Evolutionary conservation across 306 rosid species (phyloP).

Genomic region (Vigna angularis): DNA sequence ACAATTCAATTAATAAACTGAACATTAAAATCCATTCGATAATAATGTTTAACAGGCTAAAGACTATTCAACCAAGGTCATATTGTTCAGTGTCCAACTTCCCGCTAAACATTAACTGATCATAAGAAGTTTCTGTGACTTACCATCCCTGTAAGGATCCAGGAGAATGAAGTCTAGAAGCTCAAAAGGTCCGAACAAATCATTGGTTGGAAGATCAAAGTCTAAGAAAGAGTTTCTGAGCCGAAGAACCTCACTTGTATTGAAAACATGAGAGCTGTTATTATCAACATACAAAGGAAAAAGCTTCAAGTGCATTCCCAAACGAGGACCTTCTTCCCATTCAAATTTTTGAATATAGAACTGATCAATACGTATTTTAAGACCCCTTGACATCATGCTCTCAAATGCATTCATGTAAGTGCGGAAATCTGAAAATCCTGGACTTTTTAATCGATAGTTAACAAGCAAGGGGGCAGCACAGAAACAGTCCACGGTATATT

Average conservation of each 20-base stretch:
- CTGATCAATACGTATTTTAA: slow-evolving; percentile 53
- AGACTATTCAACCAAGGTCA: background rate
- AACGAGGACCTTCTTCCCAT: slow-evolving; percentile 75
- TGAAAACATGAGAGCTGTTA: slow-evolving; percentile 47
- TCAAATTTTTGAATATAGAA: slow-evolving; percentile 49
- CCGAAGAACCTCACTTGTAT: slow-evolving; percentile 64
- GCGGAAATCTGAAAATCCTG: slow-evolving; percentile 71
- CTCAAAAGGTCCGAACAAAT: slow-evolving; percentile 83
- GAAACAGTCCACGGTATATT: slow-evolving; percentile 54
- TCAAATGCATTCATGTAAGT: slow-evolving; percentile 52
- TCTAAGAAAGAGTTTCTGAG: slow-evolving; percentile 55
- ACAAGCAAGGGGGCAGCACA: slow-evolving; percentile 74
- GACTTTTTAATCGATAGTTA: slow-evolving; percentile 86
- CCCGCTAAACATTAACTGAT: slow-evolving; percentile 6
- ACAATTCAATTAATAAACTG: background rate
- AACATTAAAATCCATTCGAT: background rate
- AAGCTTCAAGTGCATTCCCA: slow-evolving; percentile 72
- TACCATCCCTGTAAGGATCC: slow-evolving; percentile 63
- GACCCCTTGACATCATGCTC: slow-evolving; percentile 57
- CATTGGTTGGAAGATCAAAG: slow-evolving; percentile 62
- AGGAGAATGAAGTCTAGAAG: slow-evolving; percentile 55
- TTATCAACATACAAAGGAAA: slow-evolving; percentile 60
- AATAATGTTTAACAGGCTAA: background rate
- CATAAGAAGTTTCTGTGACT: slow-evolving; percentile 49
- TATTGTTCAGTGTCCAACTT: background rate